These are phyloP conservation scores for Pythium grandisporangium DNA, from an alignment of 352 stramenopile species.

Conservation along the genomic window DNA sequence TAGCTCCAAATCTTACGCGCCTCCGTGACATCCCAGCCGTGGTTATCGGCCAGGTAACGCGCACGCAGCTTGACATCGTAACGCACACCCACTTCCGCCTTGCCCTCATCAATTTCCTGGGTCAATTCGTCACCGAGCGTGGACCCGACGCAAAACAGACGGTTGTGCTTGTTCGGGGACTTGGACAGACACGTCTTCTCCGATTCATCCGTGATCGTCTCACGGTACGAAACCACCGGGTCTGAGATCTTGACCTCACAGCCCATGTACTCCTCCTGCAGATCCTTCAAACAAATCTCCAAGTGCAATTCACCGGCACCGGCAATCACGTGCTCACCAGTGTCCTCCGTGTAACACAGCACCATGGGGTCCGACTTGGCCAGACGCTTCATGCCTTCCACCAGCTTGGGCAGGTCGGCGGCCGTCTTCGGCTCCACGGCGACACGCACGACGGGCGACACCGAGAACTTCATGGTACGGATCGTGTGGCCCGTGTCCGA, in stretches of 20 bases:
- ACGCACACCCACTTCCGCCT: conserved; percentile 83
- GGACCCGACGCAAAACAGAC: conserved; percentile 95
- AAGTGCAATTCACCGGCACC: conserved; percentile 98
- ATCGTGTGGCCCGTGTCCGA: conserved; percentile 97
- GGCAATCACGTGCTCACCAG: conserved; percentile 99
- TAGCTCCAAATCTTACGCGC: conserved; percentile 99
- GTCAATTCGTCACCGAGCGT: conserved; percentile 92
- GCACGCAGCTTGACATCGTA: conserved; percentile 96
- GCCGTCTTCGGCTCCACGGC: conserved; percentile 99
- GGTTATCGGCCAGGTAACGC: conserved; percentile 96
- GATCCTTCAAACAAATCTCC: conserved; percentile 99
- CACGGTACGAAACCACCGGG: conserved; percentile 98
- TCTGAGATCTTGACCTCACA: conserved; percentile 98
- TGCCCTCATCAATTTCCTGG: conserved; percentile 96
- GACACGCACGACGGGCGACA: conserved; percentile 99
- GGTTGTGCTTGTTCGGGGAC: conserved; percentile 99
- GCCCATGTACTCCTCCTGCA: conserved; percentile 99
- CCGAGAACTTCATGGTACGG: conserved; percentile 99
- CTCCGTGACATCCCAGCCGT: conserved; percentile 97
- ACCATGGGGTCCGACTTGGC: conserved; percentile 99
- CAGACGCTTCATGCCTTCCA: conserved; percentile 99
- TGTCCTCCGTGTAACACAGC: conserved; percentile 99
- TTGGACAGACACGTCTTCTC: conserved; percentile 97
- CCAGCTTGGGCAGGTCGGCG: conserved; percentile 98
- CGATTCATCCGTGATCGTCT: conserved; percentile 96